phyloP scores from a whole-genome alignment of 2,329 filamentous ascomycete genomes.

The Aureobasidium zeae region DNA sequence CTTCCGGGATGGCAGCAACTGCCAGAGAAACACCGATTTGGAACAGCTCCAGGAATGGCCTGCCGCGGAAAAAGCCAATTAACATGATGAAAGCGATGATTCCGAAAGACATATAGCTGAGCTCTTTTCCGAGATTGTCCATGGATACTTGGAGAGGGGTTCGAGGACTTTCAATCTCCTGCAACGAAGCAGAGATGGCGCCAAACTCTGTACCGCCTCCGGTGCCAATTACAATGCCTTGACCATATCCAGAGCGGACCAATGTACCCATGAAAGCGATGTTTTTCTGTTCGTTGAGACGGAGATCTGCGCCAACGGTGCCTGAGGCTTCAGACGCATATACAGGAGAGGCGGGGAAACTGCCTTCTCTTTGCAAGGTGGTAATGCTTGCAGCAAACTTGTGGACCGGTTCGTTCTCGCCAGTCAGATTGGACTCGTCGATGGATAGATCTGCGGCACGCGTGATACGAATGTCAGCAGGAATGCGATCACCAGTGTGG shows the following conservation, averaged over 20 bases:
- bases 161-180: conserved; percentile 87
- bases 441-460: conserved; percentile 83
- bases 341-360: conserved; percentile 43
- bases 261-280: conserved; percentile 98
- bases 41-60: conserved; percentile 85
- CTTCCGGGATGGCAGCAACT: conserved; percentile 92
- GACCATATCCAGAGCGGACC: conserved; percentile 87
- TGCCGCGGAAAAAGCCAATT: conserved; percentile 82
- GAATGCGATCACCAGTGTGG: conserved; percentile 90
- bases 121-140: conserved; percentile 91
- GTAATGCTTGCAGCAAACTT: conserved; percentile 45
- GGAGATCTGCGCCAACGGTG: conserved; percentile 54
- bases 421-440: conserved; percentile 92
- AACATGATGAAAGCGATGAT: conserved; percentile 91
- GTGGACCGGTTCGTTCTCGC: conserved; percentile 86
- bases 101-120: conserved; percentile 93
- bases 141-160: conserved; percentile 92
- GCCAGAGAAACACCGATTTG: conserved; percentile 95
- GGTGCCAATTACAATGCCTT: conserved; percentile 94
- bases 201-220: conserved; percentile 92
- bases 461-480: conserved; percentile 90
- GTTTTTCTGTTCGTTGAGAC: conserved; percentile 69
- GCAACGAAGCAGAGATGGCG: conserved; percentile 86
- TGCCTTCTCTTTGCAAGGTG: conserved; percentile 26
- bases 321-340: conserved; percentile 51